Percentiles rank a stretch among this genome's conserved stretches.
Evolutionary conservation across 129 eudicot genomes (phyloP).

Genomic region (Lactuca saligna): DNA sequence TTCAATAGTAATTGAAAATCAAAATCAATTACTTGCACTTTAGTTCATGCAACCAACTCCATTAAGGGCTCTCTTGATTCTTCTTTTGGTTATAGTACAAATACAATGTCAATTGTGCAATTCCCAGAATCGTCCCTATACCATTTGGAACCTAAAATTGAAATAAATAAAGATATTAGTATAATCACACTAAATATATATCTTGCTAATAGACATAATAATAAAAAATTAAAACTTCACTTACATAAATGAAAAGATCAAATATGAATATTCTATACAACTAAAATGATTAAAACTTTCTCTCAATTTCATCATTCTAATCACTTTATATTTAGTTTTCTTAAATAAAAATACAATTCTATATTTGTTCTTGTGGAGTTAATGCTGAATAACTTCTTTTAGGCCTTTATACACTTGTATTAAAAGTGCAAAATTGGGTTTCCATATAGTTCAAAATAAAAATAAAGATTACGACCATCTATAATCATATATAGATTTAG

Average conservation of each 20-base stretch:
- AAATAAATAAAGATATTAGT: slow-evolving; percentile 19
- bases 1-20: slow-evolving; percentile 23
- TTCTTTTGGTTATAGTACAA: slow-evolving; percentile 42
- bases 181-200: not conserved
- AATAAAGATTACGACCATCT: too few species aligned
- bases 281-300: not conserved
- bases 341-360: too few species aligned
- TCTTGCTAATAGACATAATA: too few species aligned
- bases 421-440: too few species aligned
- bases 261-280: slow-evolving; percentile 68
- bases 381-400: too few species aligned
- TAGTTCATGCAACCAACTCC: slow-evolving; percentile 48
- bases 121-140: slow-evolving; percentile 65
- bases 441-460: too few species aligned
- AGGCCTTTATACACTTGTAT: too few species aligned
- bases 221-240: not conserved
- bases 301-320: too few species aligned
- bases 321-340: too few species aligned
- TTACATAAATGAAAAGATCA: slow-evolving; percentile 71
- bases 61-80: slow-evolving; percentile 56
- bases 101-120: slow-evolving; percentile 53
- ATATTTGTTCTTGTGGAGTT: too few species aligned
- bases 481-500: too few species aligned
- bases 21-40: slow-evolving; percentile 14
- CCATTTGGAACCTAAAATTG: slow-evolving; percentile 78